Conservation (phyloP, 2,329 filamentous ascomycete species). For the Pyrenochaeta sp. region DNA sequence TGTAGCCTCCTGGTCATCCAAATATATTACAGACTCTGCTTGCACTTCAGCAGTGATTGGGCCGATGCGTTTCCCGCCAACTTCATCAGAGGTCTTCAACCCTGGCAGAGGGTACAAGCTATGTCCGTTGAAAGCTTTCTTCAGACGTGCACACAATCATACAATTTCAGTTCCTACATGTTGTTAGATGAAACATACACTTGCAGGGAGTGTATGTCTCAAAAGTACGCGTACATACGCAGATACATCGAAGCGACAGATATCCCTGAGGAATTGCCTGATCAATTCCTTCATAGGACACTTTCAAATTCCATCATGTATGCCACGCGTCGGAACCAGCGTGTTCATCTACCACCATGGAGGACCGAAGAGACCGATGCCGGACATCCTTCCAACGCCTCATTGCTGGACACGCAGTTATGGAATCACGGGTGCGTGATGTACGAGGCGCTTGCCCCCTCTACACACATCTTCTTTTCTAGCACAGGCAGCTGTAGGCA, state of each 20-base stretch:
- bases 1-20: slow-evolving; percentile 11
- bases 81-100: slow-evolving; percentile 9
- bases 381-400: not conserved
- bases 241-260: not conserved
- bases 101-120: slow-evolving; percentile 15
- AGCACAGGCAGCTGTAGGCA: too few species aligned
- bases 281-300: not conserved
- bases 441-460: too few species aligned
- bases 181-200: slow-evolving; percentile 3
- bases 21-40: slow-evolving; percentile 11
- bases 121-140: slow-evolving; percentile 2
- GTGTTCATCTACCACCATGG: not conserved
- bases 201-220: not conserved
- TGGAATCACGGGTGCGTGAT: not conserved
- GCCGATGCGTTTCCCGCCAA: not conserved
- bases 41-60: not conserved
- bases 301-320: too few species aligned
- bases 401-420: not conserved
- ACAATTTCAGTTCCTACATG: not conserved
- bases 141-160: not conserved
- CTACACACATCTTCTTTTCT: too few species aligned
- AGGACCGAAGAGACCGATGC: too few species aligned
- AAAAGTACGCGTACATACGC: not conserved
- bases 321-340: too few species aligned
- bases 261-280: not conserved